Percentiles rank a stretch among this genome's conserved stretches.
Conservation (phyloP, 495 filamentous ascomycete species). For the Aspergillus diversus region DNA sequence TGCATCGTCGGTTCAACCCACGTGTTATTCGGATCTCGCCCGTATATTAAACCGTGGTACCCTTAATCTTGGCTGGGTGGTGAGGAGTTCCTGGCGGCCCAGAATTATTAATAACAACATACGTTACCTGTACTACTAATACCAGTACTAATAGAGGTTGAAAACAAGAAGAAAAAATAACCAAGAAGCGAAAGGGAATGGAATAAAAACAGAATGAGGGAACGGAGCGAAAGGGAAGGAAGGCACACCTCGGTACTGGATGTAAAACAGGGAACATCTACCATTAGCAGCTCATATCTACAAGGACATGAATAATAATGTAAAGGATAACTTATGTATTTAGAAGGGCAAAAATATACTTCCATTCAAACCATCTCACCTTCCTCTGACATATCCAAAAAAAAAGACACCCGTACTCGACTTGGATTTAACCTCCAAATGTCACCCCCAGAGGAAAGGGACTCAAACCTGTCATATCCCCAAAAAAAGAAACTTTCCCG, state of each 20-base stretch:
- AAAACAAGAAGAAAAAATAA: neutral
- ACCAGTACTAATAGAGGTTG: no score
- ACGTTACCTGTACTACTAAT: neutral
- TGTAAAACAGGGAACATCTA: no score
- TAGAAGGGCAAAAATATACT: no score
- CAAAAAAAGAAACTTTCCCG: conserved; percentile 4
- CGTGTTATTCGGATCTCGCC: conserved; percentile 6
- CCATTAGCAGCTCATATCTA: no score
- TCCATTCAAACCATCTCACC: no score
- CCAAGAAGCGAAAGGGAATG: neutral
- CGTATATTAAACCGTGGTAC: neutral
- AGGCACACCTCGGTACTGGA: neutral
- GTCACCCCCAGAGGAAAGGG: neutral
- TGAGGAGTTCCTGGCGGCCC: neutral
- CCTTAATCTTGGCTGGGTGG: neutral
- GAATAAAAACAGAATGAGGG: neutral
- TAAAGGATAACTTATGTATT: no score
- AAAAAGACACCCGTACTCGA: no score
- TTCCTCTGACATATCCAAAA: no score
- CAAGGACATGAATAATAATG: no score
- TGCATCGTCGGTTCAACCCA: conserved; percentile 2
- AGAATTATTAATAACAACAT: neutral
- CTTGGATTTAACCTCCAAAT: no score
- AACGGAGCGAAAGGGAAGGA: neutral
- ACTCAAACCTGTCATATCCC: conserved; percentile 3